Evolutionary conservation across 305 asterid species (phyloP).

Genomic region (Rubia tinctorum): DNA sequence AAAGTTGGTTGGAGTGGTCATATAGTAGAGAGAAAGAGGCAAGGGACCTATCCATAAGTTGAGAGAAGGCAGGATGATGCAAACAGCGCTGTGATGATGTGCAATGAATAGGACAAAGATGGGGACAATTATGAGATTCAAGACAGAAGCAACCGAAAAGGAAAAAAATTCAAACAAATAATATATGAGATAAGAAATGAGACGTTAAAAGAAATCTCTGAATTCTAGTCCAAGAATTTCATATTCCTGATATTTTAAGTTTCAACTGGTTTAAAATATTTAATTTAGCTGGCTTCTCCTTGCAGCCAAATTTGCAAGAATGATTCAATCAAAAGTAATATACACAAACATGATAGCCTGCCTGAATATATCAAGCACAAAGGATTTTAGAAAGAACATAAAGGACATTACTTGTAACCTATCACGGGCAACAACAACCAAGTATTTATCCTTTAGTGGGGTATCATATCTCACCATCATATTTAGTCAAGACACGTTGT

Average conservation of each 20-base stretch:
- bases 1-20: neutral
- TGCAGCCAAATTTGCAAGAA: neutral
- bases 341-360: neutral
- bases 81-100: no score
- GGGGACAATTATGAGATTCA: neutral
- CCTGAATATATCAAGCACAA: neutral
- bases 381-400: neutral
- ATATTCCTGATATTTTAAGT: neutral
- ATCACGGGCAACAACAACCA: neutral
- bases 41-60: neutral
- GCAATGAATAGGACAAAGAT: neutral
- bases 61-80: neutral
- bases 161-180: neutral
- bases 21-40: neutral
- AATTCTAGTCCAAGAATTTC: neutral
- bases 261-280: neutral
- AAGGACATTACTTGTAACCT: neutral
- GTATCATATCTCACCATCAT: no score
- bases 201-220: neutral
- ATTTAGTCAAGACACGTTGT: no score
- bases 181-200: neutral
- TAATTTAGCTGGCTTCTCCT: neutral
- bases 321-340: neutral
- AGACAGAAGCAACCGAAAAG: neutral
- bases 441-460: neutral